phyloP scores from a whole-genome alignment of 2,329 filamentous ascomycete species.

The Aspergillus japonicus region DNA sequence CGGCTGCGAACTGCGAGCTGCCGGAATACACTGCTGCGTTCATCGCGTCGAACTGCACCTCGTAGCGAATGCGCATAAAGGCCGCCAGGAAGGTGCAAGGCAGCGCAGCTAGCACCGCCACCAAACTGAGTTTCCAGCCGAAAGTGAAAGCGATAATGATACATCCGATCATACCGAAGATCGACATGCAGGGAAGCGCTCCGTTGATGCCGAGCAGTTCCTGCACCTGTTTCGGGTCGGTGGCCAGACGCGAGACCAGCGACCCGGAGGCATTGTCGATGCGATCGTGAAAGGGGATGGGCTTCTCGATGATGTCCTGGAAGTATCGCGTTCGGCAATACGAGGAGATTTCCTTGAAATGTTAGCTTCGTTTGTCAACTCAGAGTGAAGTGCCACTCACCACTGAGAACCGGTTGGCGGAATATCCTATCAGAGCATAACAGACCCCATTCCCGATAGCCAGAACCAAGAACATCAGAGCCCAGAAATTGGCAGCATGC shows the following conservation, averaged over 20 bases:
- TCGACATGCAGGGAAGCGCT: constrained; percentile 56
- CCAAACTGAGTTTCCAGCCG: constrained; percentile 73
- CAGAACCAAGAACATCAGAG: constrained; percentile 58
- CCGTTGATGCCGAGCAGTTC: constrained; percentile 52
- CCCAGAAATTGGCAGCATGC: constrained; percentile 50
- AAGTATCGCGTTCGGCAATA: constrained; percentile 15
- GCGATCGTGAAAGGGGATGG: constrained; percentile 13
- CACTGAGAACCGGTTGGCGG: constrained; percentile 47
- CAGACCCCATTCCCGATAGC: constrained; percentile 48
- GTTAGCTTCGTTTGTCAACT: constrained; percentile 30
- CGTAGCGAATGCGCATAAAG: constrained; percentile 60
- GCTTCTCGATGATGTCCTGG: constrained; percentile 9
- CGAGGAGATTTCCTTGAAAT: constrained; percentile 4
- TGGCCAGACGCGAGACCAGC: constrained; percentile 20
- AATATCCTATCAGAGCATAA: constrained; percentile 49
- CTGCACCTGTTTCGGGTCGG: constrained; percentile 51
- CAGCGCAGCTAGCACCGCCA: constrained; percentile 61
- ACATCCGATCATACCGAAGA: constrained; percentile 65
- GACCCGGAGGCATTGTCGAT: constrained; percentile 14
- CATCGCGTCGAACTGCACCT: constrained; percentile 66
- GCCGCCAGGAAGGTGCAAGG: constrained; percentile 52
- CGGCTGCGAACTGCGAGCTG: constrained; percentile 72
- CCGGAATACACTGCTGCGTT: constrained; percentile 67
- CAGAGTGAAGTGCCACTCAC: constrained; percentile 36
- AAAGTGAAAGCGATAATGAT: constrained; percentile 68